These are phyloP conservation scores for Plantago elongata DNA, from an alignment of 257 asterid genomes.

Conservation along the genomic window DNA sequence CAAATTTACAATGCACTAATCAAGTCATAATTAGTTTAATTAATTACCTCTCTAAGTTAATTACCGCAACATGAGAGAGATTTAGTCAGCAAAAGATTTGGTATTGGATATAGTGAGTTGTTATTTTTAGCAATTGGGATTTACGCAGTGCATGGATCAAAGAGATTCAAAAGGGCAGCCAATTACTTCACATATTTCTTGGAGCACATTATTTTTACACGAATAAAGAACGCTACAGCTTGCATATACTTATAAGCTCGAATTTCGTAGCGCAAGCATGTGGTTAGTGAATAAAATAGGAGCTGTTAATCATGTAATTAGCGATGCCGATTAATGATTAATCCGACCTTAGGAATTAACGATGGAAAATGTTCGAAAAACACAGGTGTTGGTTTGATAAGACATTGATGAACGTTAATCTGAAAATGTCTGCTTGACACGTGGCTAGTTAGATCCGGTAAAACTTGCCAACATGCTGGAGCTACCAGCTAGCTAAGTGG, in stretches of 20 bases:
- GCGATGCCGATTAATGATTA: slow-evolving; percentile 1
- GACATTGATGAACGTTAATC: slow-evolving; percentile 36
- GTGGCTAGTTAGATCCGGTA: slow-evolving; percentile 25
- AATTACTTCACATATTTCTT: neutral
- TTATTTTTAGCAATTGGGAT: slow-evolving; percentile 20
- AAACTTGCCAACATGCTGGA: slow-evolving; percentile 16
- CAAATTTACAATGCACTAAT: slow-evolving; percentile 13
- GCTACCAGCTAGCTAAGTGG: neutral
- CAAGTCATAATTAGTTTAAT: slow-evolving; percentile 3
- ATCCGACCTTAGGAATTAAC: slow-evolving; percentile 21
- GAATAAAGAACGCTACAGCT: neutral
- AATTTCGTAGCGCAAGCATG: neutral
- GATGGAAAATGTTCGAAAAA: slow-evolving; percentile 19
- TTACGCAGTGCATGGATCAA: slow-evolving; percentile 25
- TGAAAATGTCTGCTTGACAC: slow-evolving; percentile 32
- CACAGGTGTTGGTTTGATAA: slow-evolving; percentile 46
- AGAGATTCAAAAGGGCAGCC: too few species aligned
- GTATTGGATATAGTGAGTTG: slow-evolving; percentile 13
- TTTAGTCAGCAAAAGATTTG: neutral
- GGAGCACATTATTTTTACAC: neutral
- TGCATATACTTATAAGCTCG: neutral
- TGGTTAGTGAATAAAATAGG: too few species aligned
- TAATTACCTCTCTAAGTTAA: neutral
- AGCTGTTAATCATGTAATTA: neutral
- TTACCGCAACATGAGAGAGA: neutral